Evolutionary conservation across 2,329 filamentous ascomycete genomes (phyloP), one percentile per base, ranked within the genome.

Genomic region (Colletotrichum sp.): DNA sequence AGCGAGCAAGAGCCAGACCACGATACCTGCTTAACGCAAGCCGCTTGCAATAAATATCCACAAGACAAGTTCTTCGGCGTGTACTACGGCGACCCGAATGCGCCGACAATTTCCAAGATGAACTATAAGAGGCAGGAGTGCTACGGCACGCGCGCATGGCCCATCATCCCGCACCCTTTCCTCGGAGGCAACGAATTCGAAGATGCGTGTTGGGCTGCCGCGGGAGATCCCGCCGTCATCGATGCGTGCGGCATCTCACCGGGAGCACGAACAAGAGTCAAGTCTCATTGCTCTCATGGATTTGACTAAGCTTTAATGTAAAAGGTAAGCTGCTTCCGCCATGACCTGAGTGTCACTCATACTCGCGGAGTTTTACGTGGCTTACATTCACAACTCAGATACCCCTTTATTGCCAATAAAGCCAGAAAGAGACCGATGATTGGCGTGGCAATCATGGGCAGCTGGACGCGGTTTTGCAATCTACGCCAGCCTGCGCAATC

Each of bases 171-270:
- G 12, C 69, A 54, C 15, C 63, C 63, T 1, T 71, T 54, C 31
- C 21, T 71, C 15, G 69, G 69, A 6, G 69, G 69, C 1, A 51
- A 68, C 21, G 69, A 71, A 15, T 71, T 71, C 9, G 21, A 61
- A 16, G 16, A 59, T 4, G 36, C 63, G 4, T 71, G 69, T 21
- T 34, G 21, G 3, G 63, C 54, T 2, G 69, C 55, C 2, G 63
- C 64, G 4, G 8, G 16, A 1, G 64, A 71, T 21, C n/a, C 16
- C 16, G 36, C 21, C 1, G 62, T 61, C 4, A 2, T 71, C 5
- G 29, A 58, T 4, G 68, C 34, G 7, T 70, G 68, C 18, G 34
- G 13, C 3, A 5, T n/a, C 18, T 34, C 29, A 5, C 61, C 61
- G 7, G 67, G 67, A 8, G 15, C 8, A 11, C 55, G 61, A 18